These are phyloP conservation scores for Kodamaea suecica DNA, from an alignment of 1,139 yeast genomes.

Conservation along the genomic window DNA sequence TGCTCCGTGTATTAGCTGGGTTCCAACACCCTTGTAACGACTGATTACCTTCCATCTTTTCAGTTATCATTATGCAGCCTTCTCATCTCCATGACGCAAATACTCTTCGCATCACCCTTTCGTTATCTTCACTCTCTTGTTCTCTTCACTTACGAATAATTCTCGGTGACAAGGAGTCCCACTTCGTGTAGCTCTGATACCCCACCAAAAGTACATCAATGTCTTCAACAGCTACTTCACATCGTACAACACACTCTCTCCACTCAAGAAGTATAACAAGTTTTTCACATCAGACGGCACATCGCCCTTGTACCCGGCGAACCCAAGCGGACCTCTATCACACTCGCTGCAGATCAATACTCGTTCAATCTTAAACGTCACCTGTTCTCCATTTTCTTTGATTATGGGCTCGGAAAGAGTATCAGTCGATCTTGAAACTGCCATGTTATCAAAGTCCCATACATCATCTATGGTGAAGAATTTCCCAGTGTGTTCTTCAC, in stretches of 20 bases:
- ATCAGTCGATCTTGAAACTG: conserved; percentile 56
- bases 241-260: conserved; percentile 44
- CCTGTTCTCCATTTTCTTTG: conserved; percentile 14
- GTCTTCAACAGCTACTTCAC: too few species aligned
- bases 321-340: conserved; percentile 73
- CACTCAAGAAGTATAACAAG: conserved; percentile 42
- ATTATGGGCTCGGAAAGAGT: conserved; percentile 20
- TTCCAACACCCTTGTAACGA: too few species aligned
- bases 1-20: too few species aligned
- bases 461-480: conserved; percentile 51
- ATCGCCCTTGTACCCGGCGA: conserved; percentile 44
- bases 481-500: conserved; percentile 6
- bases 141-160: too few species aligned
- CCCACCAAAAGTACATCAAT: too few species aligned
- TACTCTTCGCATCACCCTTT: too few species aligned
- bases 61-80: too few species aligned
- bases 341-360: conserved; percentile 68
- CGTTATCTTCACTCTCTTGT: too few species aligned
- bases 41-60: too few species aligned
- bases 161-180: too few species aligned
- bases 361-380: conserved; percentile 39
- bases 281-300: conserved; percentile 32
- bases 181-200: too few species aligned
- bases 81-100: too few species aligned
- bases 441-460: conserved; percentile 77